Percentiles rank a stretch among this genome's conserved stretches.
Conservation (phyloP, 305 asterid genomes). For the Fraxinus baroniana region DNA sequence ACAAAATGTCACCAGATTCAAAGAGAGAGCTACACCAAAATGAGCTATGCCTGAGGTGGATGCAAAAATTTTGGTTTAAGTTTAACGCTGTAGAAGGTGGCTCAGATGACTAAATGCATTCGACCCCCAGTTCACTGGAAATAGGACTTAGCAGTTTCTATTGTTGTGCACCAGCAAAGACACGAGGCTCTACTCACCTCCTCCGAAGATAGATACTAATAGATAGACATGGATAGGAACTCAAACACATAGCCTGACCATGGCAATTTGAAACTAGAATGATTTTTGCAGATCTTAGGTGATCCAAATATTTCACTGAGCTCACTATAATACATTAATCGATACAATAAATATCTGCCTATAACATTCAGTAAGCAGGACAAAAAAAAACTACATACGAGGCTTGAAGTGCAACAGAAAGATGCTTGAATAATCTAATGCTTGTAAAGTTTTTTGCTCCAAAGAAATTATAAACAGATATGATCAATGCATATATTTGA, state of each 20-base stretch:
- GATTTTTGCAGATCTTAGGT: neutral
- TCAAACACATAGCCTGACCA: slow-evolving; percentile 5
- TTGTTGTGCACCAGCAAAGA: neutral
- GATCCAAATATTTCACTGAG: neutral
- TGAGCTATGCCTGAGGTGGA: neutral
- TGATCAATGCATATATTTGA: slow-evolving; percentile 20
- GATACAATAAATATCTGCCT: neutral
- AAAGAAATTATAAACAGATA: slow-evolving; percentile 12
- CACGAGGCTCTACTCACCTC: neutral
- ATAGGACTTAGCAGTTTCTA: neutral
- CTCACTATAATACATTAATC: neutral
- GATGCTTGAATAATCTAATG: neutral
- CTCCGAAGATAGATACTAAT: neutral
- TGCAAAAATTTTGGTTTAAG: neutral
- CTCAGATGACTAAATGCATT: neutral
- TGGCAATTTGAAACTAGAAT: neutral
- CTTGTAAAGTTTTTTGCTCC: neutral
- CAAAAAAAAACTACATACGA: neutral
- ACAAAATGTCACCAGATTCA: neutral
- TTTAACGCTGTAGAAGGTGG: neutral
- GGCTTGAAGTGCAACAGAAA: slow-evolving; percentile 2
- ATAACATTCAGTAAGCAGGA: neutral
- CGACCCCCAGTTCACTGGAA: neutral
- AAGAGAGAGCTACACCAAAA: neutral
- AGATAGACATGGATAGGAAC: slow-evolving; percentile 1